A percentile compares a stretch with the other conserved stretches of the same genome.
phyloP scores from a whole-genome alignment of 2,329 filamentous ascomycete species.

The Purpureocillium lavendulum region DNA sequence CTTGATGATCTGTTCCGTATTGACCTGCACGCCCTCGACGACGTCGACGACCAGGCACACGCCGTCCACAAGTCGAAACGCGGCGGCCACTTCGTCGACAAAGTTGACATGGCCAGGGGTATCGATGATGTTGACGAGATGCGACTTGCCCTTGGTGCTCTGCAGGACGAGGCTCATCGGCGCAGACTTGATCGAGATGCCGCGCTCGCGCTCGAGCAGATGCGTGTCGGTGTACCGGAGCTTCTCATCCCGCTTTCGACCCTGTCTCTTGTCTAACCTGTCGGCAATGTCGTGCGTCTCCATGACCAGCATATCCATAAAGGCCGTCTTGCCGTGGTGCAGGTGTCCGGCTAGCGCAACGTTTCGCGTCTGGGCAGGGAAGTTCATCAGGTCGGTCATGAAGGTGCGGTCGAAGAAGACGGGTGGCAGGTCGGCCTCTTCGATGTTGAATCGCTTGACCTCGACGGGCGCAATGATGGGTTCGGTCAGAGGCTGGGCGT shows the following conservation, averaged over 20 bases:
- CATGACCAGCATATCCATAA: slow-evolving; percentile 96
- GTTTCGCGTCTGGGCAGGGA: slow-evolving; percentile 88
- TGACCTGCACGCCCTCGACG: slow-evolving; percentile 97
- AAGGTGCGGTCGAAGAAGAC: slow-evolving; percentile 85
- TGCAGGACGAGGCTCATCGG: slow-evolving; percentile 92
- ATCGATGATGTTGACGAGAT: slow-evolving; percentile 89
- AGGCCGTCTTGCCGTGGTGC: slow-evolving; percentile 95
- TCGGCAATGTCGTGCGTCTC: slow-evolving; percentile 87
- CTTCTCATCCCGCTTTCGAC: slow-evolving; percentile 78
- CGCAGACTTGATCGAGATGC: slow-evolving; percentile 83
- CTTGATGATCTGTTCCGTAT: slow-evolving; percentile 95
- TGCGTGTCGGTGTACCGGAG: slow-evolving; percentile 92
- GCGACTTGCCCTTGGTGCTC: slow-evolving; percentile 85
- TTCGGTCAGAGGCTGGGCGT: slow-evolving; percentile 84
- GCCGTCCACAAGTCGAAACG: slow-evolving; percentile 80
- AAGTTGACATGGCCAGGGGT: slow-evolving; percentile 98
- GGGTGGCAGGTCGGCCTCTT: slow-evolving; percentile 82
- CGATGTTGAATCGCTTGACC: slow-evolving; percentile 91
- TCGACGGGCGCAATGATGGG: slow-evolving; percentile 91
- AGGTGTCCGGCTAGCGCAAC: slow-evolving; percentile 86
- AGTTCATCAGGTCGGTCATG: slow-evolving; percentile 94
- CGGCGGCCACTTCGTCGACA: slow-evolving; percentile 89
- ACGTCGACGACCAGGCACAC: slow-evolving; percentile 92
- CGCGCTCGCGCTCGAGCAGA: slow-evolving; percentile 78
- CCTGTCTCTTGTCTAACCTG: slow-evolving; percentile 70